Evolutionary conservation across 1,139 yeast species (phyloP).

Genomic region (Tardiomyces digboiensis): DNA sequence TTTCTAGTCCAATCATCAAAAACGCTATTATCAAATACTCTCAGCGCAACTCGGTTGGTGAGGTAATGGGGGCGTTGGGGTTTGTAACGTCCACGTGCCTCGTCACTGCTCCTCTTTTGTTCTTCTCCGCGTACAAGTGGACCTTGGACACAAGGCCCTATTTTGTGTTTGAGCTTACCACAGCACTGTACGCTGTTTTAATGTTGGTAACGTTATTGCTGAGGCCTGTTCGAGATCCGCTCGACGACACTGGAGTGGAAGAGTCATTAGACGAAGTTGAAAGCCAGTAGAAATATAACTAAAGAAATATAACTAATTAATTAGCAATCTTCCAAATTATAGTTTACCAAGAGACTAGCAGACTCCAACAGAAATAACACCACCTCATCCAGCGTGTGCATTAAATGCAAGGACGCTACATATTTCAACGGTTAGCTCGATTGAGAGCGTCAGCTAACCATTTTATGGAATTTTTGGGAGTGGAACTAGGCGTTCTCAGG

Average conservation of each 20-base stretch:
- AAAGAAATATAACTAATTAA: no score
- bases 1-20: conserved; percentile 40
- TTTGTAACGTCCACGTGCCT: conserved; percentile 18
- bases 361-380: no score
- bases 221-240: neutral
- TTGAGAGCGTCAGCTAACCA: no score
- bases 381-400: no score
- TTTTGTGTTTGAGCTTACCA: neutral
- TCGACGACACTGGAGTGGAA: neutral
- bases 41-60: conserved; percentile 23
- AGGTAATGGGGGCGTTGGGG: conserved; percentile 25
- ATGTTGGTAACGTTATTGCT: neutral
- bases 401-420: no score
- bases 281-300: neutral
- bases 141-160: conserved; percentile 14
- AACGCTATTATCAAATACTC: conserved; percentile 43
- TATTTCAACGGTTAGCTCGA: no score
- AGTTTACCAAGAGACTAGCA: no score
- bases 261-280: neutral
- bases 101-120: conserved; percentile 22
- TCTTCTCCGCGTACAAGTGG: conserved; percentile 18
- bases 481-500: no score
- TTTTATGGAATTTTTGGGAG: no score
- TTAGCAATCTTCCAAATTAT: no score
- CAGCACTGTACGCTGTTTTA: neutral